Evolutionary conservation across 306 rosid genomes (phyloP).

Genomic region (Cucurbita ficifolia): DNA sequence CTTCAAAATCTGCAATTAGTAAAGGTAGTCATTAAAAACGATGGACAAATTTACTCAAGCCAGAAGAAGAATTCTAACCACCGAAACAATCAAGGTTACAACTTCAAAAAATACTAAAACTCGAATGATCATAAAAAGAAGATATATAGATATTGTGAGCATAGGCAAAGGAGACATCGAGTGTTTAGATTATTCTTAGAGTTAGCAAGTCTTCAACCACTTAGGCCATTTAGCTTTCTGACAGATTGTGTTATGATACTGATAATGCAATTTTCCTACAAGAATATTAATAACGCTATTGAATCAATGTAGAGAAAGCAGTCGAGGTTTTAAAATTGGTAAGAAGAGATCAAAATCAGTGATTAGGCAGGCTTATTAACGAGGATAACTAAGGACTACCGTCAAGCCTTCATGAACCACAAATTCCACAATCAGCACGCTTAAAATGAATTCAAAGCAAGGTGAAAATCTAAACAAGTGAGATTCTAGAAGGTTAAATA

Average conservation of each 20-base stretch:
- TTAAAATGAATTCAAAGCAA: background rate
- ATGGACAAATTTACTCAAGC: background rate
- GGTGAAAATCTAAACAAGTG: background rate
- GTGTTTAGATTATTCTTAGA: background rate
- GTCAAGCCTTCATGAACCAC: background rate
- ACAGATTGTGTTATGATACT: background rate
- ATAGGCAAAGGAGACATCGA: background rate
- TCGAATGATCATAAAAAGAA: background rate
- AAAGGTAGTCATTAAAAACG: background rate
- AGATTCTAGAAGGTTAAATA: constrained; percentile 11
- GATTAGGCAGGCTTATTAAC: background rate
- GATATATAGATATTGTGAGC: background rate
- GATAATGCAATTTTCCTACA: background rate
- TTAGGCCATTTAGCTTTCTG: background rate
- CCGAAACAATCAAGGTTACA: background rate
- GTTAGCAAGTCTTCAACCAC: background rate
- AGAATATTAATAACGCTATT: background rate
- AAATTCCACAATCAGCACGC: background rate
- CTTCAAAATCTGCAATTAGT: constrained; percentile 64
- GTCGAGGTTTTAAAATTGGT: background rate
- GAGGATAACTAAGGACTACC: background rate
- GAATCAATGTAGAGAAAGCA: background rate
- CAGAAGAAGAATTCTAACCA: background rate
- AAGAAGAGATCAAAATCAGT: background rate
- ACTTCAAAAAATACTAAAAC: background rate